Evolutionary conservation across 345 rosid species (phyloP).

Genomic region (Murraya paniculata): DNA sequence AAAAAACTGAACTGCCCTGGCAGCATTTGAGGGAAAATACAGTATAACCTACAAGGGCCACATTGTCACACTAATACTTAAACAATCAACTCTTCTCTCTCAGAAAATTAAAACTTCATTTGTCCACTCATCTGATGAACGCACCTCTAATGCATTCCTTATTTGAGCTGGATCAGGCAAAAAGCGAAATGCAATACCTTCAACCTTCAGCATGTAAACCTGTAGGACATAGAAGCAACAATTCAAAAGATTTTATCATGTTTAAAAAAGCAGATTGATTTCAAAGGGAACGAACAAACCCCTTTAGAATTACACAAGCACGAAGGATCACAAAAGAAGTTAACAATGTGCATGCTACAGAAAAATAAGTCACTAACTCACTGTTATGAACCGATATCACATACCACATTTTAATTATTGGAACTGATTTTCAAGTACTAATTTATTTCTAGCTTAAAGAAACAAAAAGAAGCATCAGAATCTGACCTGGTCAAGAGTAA

Average conservation of each 20-base stretch:
- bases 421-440: neutral
- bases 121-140: constrained; percentile 14
- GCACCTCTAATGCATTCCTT: constrained; percentile 89
- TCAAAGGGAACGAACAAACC: neutral
- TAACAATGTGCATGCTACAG: neutral
- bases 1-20: neutral
- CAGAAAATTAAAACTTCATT: neutral
- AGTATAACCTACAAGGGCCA: neutral
- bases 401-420: neutral
- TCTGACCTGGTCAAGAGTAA: constrained; percentile 83
- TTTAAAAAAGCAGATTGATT: neutral
- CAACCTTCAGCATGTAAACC: constrained; percentile 88
- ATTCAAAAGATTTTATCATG: neutral
- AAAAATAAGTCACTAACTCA: neutral
- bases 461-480: neutral
- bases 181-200: constrained; percentile 93
- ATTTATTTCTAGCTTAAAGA: neutral
- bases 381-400: neutral
- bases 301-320: neutral
- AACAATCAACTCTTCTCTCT: neutral
- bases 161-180: constrained; percentile 90
- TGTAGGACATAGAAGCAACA: constrained; percentile 24
- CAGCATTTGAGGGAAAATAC: neutral
- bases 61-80: neutral
- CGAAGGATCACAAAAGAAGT: neutral